Percentiles rank a stretch among this genome's conserved stretches.
These are phyloP conservation scores for Mycosphaerella arachidis DNA, from an alignment of 2,329 filamentous ascomycete genomes.

Conservation along the genomic window DNA sequence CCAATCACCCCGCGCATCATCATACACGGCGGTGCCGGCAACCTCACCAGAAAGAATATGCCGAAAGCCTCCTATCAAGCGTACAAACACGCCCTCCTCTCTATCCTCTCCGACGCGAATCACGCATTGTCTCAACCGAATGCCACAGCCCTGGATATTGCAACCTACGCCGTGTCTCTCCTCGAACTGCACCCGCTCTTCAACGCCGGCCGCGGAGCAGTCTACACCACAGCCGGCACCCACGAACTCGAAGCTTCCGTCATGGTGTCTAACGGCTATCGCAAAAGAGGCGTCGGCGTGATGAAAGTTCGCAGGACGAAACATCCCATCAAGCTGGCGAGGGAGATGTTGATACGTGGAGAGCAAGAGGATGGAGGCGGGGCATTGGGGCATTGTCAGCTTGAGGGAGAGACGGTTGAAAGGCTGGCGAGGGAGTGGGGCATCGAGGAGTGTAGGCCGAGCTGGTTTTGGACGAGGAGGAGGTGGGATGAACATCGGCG, in stretches of 20 bases:
- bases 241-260: constrained; percentile 84
- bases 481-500: constrained; percentile 73
- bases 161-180: constrained; percentile 67
- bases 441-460: constrained; percentile 62
- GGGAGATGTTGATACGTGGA: constrained; percentile 64
- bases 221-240: constrained; percentile 76
- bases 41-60: constrained; percentile 41
- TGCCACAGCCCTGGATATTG: constrained; percentile 65
- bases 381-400: constrained; percentile 65
- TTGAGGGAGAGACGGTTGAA: constrained; percentile 66
- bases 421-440: constrained; percentile 63
- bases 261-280: constrained; percentile 70
- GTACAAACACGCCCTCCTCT: constrained; percentile 38
- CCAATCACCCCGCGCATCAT: constrained; percentile 42
- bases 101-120: constrained; percentile 33
- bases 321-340: constrained; percentile 73
- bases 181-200: constrained; percentile 79
- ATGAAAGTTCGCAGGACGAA: constrained; percentile 69
- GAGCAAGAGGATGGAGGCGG: constrained; percentile 56
- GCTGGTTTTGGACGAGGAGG: constrained; percentile 74
- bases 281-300: constrained; percentile 74
- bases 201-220: constrained; percentile 78
- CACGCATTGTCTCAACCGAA: constrained; percentile 28
- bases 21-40: constrained; percentile 47
- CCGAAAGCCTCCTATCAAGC: constrained; percentile 33